Evolutionary conservation across 805 yeast genomes (phyloP), one percentile per base, ranked within the genome.

Genomic region (Candida chilensis): DNA sequence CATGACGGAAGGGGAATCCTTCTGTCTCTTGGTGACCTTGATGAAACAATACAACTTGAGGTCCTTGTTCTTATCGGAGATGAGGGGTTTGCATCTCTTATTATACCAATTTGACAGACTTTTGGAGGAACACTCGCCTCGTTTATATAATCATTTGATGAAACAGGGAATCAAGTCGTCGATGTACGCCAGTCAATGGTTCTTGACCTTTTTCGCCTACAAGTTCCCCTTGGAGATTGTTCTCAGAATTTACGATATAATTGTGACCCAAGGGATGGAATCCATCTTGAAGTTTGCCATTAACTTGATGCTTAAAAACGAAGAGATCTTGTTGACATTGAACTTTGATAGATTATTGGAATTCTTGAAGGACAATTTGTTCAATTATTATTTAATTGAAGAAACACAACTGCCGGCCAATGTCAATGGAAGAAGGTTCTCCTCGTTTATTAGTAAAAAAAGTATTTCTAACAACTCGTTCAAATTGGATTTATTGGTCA

Each of bases 161-260:
- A 75, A 87, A 38, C 94, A 90, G 52, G 96, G 96, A 5, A 76
- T 92, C 16, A 71, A 79, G 37, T 82, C 95, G 3, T 80, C 94
- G 15, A 90, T 90, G 97, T 92, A 85, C 61, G 97, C 96, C 0
- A 78, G 95, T 2, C 97, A 92, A 54, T 92, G 98, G 98, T 90
- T 92, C 47, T 66, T 92, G 43, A 92, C 97, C 0, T 69, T 92
- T 40, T 92, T 92, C 56, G 94, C 95, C 5, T 92, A 92, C 61
- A 86, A 86, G 50, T 90, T 92, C 52, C 97, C 98, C 11, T 60
- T 88, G 30, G 83, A 77, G 33, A 79, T 90, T 48, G 96, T 92
- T 16, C 58, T 86, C 39, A 67, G 96, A 37, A 84, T 92, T 24
- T 85, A 73, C 52, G 98, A 92, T 57, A 71, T 85, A 36, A 76